phyloP scores from a whole-genome alignment of 306 rosid species.

The Castanospermum australe region DNA sequence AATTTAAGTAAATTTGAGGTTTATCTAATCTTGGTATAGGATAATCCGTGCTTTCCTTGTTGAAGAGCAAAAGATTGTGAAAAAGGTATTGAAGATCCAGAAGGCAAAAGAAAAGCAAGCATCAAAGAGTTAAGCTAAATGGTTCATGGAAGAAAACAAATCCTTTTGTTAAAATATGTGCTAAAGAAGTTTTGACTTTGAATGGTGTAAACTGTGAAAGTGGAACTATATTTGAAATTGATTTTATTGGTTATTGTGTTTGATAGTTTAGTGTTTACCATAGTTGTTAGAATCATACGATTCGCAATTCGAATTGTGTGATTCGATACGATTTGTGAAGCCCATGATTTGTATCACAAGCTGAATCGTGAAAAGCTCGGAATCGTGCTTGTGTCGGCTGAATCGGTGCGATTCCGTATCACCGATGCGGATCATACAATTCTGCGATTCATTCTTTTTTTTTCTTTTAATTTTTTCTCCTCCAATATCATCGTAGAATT shows the following conservation, averaged over 20 bases:
- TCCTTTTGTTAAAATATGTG: slow-evolving; percentile 23
- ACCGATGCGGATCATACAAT: too few species aligned
- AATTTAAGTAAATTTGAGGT: not conserved
- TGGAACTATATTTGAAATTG: slow-evolving; percentile 32
- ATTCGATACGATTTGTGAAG: too few species aligned
- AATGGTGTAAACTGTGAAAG: slow-evolving; percentile 34
- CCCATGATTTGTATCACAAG: too few species aligned
- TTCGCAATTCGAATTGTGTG: too few species aligned
- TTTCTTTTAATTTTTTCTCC: too few species aligned
- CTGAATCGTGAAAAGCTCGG: too few species aligned
- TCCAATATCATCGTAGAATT: too few species aligned
- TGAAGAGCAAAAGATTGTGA: slow-evolving; percentile 91
- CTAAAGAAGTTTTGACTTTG: slow-evolving; percentile 57
- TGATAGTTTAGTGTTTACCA: not conserved
- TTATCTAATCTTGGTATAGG: slow-evolving; percentile 30
- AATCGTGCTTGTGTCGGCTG: too few species aligned
- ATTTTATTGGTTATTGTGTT: not conserved
- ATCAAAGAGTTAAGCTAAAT: slow-evolving; percentile 43
- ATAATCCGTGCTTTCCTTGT: slow-evolving; percentile 86
- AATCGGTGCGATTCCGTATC: too few species aligned
- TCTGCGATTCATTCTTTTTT: too few species aligned
- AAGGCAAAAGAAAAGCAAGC: slow-evolving; percentile 82
- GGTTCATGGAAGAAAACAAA: not conserved
- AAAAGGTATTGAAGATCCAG: slow-evolving; percentile 93
- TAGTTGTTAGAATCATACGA: too few species aligned